A percentile compares a stretch with the other conserved stretches of the same genome.
These are phyloP conservation scores for Logfia minima DNA, from an alignment of 129 eudicot species.

Conservation along the genomic window DNA sequence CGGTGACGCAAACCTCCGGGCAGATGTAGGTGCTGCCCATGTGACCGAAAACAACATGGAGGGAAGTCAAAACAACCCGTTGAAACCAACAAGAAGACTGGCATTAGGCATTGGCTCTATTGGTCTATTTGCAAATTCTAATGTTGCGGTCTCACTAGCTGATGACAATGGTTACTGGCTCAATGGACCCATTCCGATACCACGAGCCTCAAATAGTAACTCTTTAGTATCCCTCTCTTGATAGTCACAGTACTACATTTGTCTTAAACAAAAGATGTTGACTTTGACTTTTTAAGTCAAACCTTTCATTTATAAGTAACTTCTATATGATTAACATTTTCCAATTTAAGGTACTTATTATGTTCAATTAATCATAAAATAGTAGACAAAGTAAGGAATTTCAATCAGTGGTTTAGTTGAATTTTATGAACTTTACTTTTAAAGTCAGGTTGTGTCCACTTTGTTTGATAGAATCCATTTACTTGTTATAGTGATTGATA, in stretches of 20 bases:
- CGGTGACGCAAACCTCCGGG: constrained; percentile 17
- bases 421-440: background rate
- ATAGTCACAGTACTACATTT: background rate
- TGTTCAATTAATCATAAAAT: background rate
- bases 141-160: constrained; percentile 50
- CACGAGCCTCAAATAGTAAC: constrained; percentile 55
- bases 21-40: constrained; percentile 16
- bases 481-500: constrained; percentile 39
- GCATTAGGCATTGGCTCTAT: constrained; percentile 70
- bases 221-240: background rate
- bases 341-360: background rate
- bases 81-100: constrained; percentile 57
- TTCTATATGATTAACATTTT: background rate
- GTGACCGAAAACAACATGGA: constrained; percentile 36
- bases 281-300: constrained; percentile 22
- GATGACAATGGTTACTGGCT: constrained; percentile 74
- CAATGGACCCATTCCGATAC: constrained; percentile 56
- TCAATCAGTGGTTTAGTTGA: background rate
- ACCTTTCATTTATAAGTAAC: background rate
- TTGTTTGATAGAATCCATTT: background rate
- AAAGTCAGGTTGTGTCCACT: background rate
- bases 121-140: constrained; percentile 48
- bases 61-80: constrained; percentile 33
- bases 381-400: background rate
- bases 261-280: background rate